These are phyloP conservation scores for Wickerhamiella australiensis DNA, from an alignment of 805 yeast species.

Conservation along the genomic window DNA sequence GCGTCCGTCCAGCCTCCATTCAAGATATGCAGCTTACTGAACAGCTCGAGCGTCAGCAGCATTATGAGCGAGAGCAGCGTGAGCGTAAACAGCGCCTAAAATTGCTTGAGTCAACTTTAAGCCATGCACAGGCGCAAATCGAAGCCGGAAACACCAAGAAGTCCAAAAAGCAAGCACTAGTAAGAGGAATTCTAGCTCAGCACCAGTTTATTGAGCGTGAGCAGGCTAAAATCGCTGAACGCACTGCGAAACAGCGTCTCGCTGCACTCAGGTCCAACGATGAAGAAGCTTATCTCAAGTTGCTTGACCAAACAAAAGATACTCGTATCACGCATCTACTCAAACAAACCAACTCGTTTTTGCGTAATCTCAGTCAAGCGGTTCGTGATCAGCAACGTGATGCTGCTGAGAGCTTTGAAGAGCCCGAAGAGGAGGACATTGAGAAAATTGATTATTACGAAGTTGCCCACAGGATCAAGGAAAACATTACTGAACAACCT, in stretches of 20 bases:
- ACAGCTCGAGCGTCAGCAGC: slow-evolving; percentile 33
- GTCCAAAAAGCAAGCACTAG: slow-evolving; percentile 20
- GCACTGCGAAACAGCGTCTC: slow-evolving; percentile 93
- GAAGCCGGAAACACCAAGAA: slow-evolving; percentile 21
- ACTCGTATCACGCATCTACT: slow-evolving; percentile 92
- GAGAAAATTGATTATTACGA: slow-evolving; percentile 73
- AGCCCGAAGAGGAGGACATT: slow-evolving; percentile 25
- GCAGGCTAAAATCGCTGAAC: slow-evolving; percentile 77
- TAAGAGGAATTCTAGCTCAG: slow-evolving; percentile 34
- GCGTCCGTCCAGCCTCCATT: slow-evolving; percentile 46
- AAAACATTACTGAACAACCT: slow-evolving; percentile 71
- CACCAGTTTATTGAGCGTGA: slow-evolving; percentile 78
- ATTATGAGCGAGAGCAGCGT: slow-evolving; percentile 31
- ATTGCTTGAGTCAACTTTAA: slow-evolving; percentile 23
- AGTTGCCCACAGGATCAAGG: slow-evolving; percentile 83
- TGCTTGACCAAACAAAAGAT: slow-evolving; percentile 92
- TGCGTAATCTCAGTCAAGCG: slow-evolving; percentile 81
- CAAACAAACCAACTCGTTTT: slow-evolving; percentile 80
- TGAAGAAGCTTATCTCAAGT: slow-evolving; percentile 92
- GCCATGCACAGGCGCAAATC: slow-evolving; percentile 22
- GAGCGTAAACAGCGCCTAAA: slow-evolving; percentile 28
- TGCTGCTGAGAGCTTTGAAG: slow-evolving; percentile 16
- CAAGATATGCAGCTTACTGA: slow-evolving; percentile 57
- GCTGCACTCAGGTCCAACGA: slow-evolving; percentile 93
- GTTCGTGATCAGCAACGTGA: slow-evolving; percentile 69